These are phyloP conservation scores for Fusarium protoensiforme DNA, from an alignment of 2,329 filamentous ascomycete species.

Conservation along the genomic window DNA sequence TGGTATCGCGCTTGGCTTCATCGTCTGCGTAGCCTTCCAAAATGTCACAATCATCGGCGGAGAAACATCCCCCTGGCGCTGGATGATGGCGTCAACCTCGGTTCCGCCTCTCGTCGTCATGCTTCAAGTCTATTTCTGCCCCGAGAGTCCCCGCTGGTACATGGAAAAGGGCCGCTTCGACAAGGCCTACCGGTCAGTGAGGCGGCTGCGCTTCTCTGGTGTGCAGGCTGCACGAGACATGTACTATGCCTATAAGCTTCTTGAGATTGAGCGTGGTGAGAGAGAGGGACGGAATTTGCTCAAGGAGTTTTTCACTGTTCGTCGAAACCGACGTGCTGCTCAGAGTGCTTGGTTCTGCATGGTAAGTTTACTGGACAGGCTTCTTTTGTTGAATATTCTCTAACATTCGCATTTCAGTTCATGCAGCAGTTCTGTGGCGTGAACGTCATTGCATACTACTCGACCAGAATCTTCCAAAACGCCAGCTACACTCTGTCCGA, in stretches of 20 bases:
- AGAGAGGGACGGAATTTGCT: slow-evolving; percentile 44
- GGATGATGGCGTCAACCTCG: slow-evolving; percentile 62
- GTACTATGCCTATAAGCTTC: slow-evolving; percentile 58
- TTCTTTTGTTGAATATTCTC: not conserved
- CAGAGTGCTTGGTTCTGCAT: slow-evolving; percentile 52
- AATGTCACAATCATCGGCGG: slow-evolving; percentile 48
- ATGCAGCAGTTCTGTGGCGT: slow-evolving; percentile 55
- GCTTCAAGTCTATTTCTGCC: slow-evolving; percentile 63
- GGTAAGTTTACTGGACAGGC: slow-evolving; percentile 27
- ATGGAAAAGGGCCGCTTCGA: slow-evolving; percentile 60
- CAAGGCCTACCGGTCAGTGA: slow-evolving; percentile 58
- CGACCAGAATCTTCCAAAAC: slow-evolving; percentile 54
- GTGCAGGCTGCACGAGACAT: slow-evolving; percentile 63
- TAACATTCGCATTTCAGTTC: slow-evolving; percentile 33
- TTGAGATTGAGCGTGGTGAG: slow-evolving; percentile 47
- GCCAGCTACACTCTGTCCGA: slow-evolving; percentile 54
- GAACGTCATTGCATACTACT: slow-evolving; percentile 69
- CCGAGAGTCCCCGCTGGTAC: slow-evolving; percentile 65
- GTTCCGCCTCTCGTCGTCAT: slow-evolving; percentile 64
- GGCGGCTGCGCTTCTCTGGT: slow-evolving; percentile 57
- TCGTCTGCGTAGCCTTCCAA: slow-evolving; percentile 48
- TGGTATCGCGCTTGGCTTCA: slow-evolving; percentile 54
- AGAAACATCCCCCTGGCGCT: slow-evolving; percentile 46
- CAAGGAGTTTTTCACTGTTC: slow-evolving; percentile 52
- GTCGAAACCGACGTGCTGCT: slow-evolving; percentile 50